Evolutionary conservation across 768 basidiomycete species (phyloP), one percentile per base, ranked within the genome.

Genomic region (Cyclocybe cylindracea): DNA sequence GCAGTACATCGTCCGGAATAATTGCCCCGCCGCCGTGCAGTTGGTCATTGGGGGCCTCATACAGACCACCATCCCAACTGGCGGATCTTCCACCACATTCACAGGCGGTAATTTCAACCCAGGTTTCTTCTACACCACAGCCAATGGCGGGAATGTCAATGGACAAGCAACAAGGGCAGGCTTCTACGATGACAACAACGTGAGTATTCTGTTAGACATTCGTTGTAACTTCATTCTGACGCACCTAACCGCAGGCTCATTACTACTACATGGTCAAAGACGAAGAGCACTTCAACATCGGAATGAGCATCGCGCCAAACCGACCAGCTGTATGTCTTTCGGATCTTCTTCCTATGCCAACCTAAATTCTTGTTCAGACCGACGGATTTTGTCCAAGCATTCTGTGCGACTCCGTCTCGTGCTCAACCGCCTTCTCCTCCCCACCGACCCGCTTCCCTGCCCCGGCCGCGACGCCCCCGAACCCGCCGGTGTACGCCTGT

Each of bases 191-290:
- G 54, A 57, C 29, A 29, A 43, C 39, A 18, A 31, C 8, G 50
- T 46, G 16, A 14, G 39, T 39, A 34, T 33, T 18, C 18, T 39
- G 24, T 32, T 48, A 2, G 45, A 34, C 5, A 24, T 24, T 24
- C 24, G 2, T 2, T 5, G n/a, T n/a, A n/a, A 24, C 24, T 24
- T 24, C 24, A 24, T 5, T 24, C n/a, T 24, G 24, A 5, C 24
- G 24, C 5, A 24, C 24, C n/a, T 50, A 11, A 34, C 16, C 33
- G 10, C 1, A 66, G 65, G 44, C 54, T 8, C 58, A 55, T 11
- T 67, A 65, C 49, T 71, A 69, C 47, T 71, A 70, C 46, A 61
- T 70, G 16, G 60, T 67, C 32, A 55, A 60, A 39, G 68, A 71
- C 44, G 55, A 55, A 7, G 46, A 34, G 10, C 31, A 59, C 46